These are phyloP conservation scores for Solanum hybrid DNA, from an alignment of 305 asterid genomes.

Conservation along the genomic window DNA sequence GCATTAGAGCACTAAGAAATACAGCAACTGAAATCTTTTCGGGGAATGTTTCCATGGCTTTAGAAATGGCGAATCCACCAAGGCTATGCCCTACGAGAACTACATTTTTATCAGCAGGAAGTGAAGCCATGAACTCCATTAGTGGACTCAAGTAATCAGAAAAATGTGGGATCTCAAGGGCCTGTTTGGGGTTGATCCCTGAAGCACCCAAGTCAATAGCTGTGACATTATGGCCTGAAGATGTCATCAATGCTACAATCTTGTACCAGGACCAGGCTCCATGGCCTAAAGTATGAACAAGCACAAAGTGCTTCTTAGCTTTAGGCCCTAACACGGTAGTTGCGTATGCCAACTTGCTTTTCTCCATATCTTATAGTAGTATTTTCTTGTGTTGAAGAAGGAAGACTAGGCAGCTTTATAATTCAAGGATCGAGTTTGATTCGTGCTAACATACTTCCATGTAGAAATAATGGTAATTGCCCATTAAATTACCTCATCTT, in stretches of 20 bases:
- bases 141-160: constrained; percentile 11
- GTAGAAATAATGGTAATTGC: no score
- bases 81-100: constrained; percentile 14
- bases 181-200: constrained; percentile 2
- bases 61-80: constrained; percentile 13
- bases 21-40: constrained; percentile 13
- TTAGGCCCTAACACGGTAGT: background rate
- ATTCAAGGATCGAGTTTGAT: no score
- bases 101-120: constrained; percentile 21
- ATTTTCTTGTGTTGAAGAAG: no score
- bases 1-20: constrained; percentile 7
- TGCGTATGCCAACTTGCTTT: background rate
- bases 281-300: constrained; percentile 16
- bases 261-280: constrained; percentile 23
- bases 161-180: background rate
- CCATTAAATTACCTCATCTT: no score
- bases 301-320: constrained; percentile 13
- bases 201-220: constrained; percentile 11
- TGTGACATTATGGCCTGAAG: constrained; percentile 9
- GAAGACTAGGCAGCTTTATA: no score
- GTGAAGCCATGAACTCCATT: constrained; percentile 14
- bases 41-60: constrained; percentile 20
- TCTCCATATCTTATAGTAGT: background rate
- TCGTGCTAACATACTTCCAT: no score
- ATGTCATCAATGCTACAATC: background rate